Evolutionary conservation across 1,139 yeast species (phyloP), one percentile per base, ranked within the genome.

Genomic region (Pichia sp.): DNA sequence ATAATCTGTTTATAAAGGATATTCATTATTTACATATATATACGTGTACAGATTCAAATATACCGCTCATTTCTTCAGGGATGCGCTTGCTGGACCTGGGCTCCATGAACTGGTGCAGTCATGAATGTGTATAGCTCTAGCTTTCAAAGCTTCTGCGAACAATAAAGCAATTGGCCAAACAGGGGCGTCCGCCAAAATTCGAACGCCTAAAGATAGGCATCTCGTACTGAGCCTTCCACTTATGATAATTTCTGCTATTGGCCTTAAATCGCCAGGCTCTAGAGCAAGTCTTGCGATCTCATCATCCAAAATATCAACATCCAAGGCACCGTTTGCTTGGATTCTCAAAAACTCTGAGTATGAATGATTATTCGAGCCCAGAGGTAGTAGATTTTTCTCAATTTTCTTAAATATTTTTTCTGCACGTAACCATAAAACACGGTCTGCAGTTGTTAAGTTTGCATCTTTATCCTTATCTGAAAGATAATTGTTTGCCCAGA

Each of bases 121-220:
- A 54, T 65, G 67, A 46, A 68, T 68, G 24, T 65, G 57, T 8
- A 79, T 76, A 8, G 88, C 88, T 65, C 91, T 78, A 43, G 83
- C 78, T 66, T 84, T 85, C 63, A 86, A 74, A 4, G 89, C 90
- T 65, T 85, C 91, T 0, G 91, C 91, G 71, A 85, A 84, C 17
- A 85, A 79, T 69, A 85, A 73, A 1, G 90, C 87, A 54, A 85
- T 77, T 1, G 93, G 92, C 93, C 93, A 86, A 16, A 86, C 85
- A 2, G 93, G 92, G 0, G 91, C 90, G 71, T 86, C 91, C 1
- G 90, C 89, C 54, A 87, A 74, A 36, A 86, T 81, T 59, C 90
- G 73, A 14, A 86, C 85, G 33, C 93, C 93, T 54, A 86, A 70
- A 58, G 83, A 82, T 51, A 85, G 69, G 33, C 83, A 77, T 63